phyloP scores from a whole-genome alignment of 2,329 filamentous ascomycete genomes.

The Fusarium liriodendri region DNA sequence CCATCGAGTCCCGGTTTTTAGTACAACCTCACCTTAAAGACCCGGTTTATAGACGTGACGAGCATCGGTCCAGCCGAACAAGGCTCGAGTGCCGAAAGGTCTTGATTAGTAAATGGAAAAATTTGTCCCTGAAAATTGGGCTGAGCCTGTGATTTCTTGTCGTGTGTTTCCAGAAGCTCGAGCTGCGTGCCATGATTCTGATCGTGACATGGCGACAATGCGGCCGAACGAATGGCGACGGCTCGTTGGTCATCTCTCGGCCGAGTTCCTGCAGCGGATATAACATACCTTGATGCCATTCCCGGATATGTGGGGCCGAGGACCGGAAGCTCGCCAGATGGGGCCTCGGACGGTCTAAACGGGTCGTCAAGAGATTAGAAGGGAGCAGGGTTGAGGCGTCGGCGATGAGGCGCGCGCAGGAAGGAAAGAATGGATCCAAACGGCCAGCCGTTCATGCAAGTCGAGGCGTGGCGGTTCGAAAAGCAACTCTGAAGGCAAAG shows the following conservation, averaged over 20 bases:
- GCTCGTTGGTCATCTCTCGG: conserved; percentile 16
- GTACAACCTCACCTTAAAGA: conserved; percentile 5
- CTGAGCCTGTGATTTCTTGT: background rate
- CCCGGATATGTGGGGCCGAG: conserved; percentile 20
- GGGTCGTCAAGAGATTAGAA: conserved; percentile 18
- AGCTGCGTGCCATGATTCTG: background rate
- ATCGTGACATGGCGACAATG: conserved; percentile 10
- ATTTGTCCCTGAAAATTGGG: background rate
- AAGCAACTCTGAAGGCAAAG: background rate
- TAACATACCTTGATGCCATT: background rate
- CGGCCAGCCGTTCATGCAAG: background rate
- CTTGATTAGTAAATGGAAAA: background rate
- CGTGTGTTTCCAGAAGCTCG: background rate
- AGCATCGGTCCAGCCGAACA: conserved; percentile 23
- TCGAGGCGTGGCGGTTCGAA: background rate
- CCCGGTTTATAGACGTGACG: conserved; percentile 20
- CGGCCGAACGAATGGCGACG: background rate
- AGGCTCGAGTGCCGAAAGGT: background rate
- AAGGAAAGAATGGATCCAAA: background rate
- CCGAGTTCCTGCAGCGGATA: conserved; percentile 15
- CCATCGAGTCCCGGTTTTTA: conserved; percentile 11
- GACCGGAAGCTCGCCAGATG: conserved; percentile 1
- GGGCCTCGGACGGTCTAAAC: conserved; percentile 7
- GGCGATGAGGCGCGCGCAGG: background rate
- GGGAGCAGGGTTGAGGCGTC: conserved; percentile 5